Percentiles rank a stretch among this genome's conserved stretches.
These are phyloP conservation scores for Pezicula radicicola DNA, from an alignment of 2,329 filamentous ascomycete genomes.

Conservation along the genomic window DNA sequence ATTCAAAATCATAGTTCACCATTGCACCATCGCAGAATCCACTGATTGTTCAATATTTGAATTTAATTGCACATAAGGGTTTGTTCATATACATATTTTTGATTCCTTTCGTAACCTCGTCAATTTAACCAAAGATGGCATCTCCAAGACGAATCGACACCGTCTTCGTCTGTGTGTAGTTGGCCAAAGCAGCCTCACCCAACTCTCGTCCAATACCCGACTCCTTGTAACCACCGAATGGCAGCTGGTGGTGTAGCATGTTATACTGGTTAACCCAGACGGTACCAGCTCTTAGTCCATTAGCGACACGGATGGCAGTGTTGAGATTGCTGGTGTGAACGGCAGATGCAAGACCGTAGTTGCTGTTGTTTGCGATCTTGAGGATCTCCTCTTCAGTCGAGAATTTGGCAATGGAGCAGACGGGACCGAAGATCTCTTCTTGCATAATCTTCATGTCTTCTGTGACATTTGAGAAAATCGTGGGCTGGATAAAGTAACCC, in stretches of 20 bases:
- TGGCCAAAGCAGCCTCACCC: constrained; percentile 62
- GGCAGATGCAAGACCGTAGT: constrained; percentile 66
- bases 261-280: constrained; percentile 52
- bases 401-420: constrained; percentile 70
- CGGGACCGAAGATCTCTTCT: constrained; percentile 74
- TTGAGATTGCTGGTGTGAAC: constrained; percentile 67
- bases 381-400: constrained; percentile 65
- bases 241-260: constrained; percentile 62
- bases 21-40: too few relatives aligned
- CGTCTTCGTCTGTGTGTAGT: constrained; percentile 69
- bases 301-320: constrained; percentile 64
- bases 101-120: not conserved
- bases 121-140: constrained; percentile 33
- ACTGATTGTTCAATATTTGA: not conserved
- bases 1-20: not conserved
- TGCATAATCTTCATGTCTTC: constrained; percentile 73
- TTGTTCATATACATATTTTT: not conserved
- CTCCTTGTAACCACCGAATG: constrained; percentile 77
- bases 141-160: constrained; percentile 53
- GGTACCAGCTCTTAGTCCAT: constrained; percentile 56
- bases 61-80: not conserved
- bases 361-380: constrained; percentile 58
- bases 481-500: constrained; percentile 72
- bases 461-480: constrained; percentile 68
- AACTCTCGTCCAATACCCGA: constrained; percentile 75